Conservation (phyloP, 2,329 filamentous ascomycete species). For the Zymoseptoria brevis region DNA sequence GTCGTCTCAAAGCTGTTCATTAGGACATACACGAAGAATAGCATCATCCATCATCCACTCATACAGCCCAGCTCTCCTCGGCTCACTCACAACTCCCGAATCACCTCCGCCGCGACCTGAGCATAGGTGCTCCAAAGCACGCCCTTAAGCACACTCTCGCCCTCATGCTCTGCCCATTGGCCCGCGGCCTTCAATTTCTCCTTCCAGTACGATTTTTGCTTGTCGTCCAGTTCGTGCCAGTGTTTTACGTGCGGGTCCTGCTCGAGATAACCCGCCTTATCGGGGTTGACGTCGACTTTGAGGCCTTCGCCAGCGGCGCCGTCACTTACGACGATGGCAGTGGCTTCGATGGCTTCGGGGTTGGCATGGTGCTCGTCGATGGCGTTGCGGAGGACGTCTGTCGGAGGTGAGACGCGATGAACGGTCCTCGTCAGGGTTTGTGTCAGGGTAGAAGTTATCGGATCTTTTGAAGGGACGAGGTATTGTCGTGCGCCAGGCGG, state of each 20-base stretch:
- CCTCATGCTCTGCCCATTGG: constrained; percentile 71
- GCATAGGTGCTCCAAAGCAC: constrained; percentile 69
- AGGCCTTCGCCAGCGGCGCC: constrained; percentile 30
- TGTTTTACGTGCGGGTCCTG: constrained; percentile 45
- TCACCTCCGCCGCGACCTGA: constrained; percentile 22
- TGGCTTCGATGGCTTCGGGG: constrained; percentile 14
- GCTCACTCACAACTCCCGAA: constrained; percentile 10
- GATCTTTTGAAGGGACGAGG: constrained; percentile 24
- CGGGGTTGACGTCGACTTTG: constrained; percentile 29
- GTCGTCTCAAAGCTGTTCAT: neutral
- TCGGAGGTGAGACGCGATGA: neutral
- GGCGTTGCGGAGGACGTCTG: constrained; percentile 3
- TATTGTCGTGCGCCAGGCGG: constrained; percentile 20
- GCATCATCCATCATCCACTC: neutral
- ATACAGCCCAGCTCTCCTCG: neutral
- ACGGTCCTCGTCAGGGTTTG: constrained; percentile 20
- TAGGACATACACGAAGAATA: neutral
- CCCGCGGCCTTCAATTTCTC: constrained; percentile 59
- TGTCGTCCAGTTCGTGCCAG: constrained; percentile 62
- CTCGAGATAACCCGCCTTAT: constrained; percentile 36
- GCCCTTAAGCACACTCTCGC: constrained; percentile 67
- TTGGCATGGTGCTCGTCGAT: constrained; percentile 15
- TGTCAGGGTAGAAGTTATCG: constrained; percentile 48
- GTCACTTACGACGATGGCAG: constrained; percentile 34
- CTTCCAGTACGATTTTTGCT: constrained; percentile 63